Conservation (phyloP, 768 basidiomycete species). For the Cystobasidium tubakii region DNA sequence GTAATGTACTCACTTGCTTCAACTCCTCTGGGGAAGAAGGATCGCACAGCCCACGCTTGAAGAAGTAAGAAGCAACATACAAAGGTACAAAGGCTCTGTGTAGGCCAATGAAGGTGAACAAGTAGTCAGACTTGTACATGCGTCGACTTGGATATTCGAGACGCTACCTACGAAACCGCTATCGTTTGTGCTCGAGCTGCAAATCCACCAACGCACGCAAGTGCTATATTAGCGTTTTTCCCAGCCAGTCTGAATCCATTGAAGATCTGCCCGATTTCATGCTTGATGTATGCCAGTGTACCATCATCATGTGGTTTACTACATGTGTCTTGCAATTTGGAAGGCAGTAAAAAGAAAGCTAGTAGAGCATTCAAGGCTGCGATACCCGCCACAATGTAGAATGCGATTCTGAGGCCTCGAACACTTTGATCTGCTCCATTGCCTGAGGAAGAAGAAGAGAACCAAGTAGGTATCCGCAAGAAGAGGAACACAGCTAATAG, state of each 20-base stretch:
- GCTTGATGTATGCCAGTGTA: not conserved
- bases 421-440: not conserved
- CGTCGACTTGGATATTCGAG: too few relatives aligned
- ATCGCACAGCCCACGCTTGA: conserved; percentile 6
- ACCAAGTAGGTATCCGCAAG: conserved; percentile 9
- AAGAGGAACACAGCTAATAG: conserved; percentile 26
- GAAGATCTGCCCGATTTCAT: not conserved
- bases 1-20: conserved; percentile 12
- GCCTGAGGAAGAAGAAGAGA: not conserved
- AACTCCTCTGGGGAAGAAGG: not conserved
- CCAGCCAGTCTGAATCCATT: conserved; percentile 16
- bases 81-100: conserved; percentile 26
- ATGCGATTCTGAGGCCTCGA: not conserved
- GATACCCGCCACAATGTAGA: conserved; percentile 2
- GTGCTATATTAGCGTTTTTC: not conserved
- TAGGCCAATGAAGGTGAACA: too few relatives aligned
- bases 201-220: conserved; percentile 25
- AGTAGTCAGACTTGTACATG: too few relatives aligned
- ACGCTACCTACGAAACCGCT: conserved; percentile 17
- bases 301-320: not conserved
- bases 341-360: not conserved
- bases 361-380: conserved; percentile 7
- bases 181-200: conserved; percentile 32
- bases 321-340: not conserved
- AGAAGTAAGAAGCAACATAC: conserved; percentile 25